Base-by-base conservation (phyloP, 495 filamentous ascomycete species). In the Umbilicaria muhlenbergii region DNA sequence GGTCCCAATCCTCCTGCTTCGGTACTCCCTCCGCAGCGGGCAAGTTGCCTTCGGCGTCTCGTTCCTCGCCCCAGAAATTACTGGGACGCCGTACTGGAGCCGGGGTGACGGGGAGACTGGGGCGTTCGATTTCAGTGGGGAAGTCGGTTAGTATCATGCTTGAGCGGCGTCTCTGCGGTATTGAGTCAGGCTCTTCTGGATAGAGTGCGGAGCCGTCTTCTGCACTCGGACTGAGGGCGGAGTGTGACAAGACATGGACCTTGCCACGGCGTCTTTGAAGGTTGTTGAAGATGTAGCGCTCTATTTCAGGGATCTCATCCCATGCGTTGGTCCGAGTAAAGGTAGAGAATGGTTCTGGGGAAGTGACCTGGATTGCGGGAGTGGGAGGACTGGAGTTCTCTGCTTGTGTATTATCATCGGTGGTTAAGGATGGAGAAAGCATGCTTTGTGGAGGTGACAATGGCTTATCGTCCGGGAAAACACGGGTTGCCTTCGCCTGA, bases 81-180 rank as follows among this genome's bases (percentile, higher is more conserved):
- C 55, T 64, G 36, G 67, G 61, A 48, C 75, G 63, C 24, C 75
- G 67, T 45, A 84, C 72, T 3, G 86, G 84, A 1, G 83, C 83
- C 2, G 87, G 87, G 11, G 87, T 94, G 19, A 94, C 86, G 14
- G 87, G 86, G n/a, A 94, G 70, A 52, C 82, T 87, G 35, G 87
- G 87, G 14, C 87, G 73, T 58, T 94, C 87, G 46, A 73, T 59
- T 57, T 80, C 83, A 49, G 73, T 81, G 3, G 87, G 87, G 63
- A 94, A 94, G 62, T 93, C 84, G 19, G 85, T 93, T 17, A 93
- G 61, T 48, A 66, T 80, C 45, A 75, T 71, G 55, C 71, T 74
- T 42, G 67, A 66, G 32, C 68, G 58, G 43, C 65, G 63, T 34
- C 34, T 41, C 36, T 45, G 54, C 36, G 36, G 44, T 49, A 36